phyloP scores from a whole-genome alignment of 805 yeast genomes.

The Sugiyamaella marilandica region DNA sequence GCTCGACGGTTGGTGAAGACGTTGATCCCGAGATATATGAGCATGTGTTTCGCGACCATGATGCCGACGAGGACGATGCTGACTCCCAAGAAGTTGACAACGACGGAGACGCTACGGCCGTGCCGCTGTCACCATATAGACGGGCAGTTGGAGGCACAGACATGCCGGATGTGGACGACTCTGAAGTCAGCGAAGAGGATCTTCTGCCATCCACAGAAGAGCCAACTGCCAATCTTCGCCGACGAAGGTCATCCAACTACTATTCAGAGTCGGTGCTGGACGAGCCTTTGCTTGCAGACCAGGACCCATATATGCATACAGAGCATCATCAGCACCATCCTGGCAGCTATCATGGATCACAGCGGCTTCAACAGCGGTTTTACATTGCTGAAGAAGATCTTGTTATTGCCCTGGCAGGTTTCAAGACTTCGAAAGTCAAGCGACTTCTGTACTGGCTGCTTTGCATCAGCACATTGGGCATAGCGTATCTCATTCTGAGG shows the following conservation, averaged over 20 bases:
- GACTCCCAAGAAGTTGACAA: background rate
- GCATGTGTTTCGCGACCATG: conserved; percentile 19
- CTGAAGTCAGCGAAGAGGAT: background rate
- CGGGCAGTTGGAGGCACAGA: conserved; percentile 1
- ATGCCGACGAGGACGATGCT: conserved; percentile 8
- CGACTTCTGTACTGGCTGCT: conserved; percentile 46
- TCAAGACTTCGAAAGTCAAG: conserved; percentile 48
- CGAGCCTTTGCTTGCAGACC: conserved; percentile 18
- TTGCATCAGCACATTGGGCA: conserved; percentile 60
- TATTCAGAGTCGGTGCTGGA: conserved; percentile 19
- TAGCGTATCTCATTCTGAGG: conserved; percentile 65
- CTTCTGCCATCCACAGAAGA: conserved; percentile 1
- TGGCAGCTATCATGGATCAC: conserved; percentile 16
- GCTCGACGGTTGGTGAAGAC: conserved; percentile 58
- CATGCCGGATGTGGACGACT: background rate
- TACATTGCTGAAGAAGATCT: conserved; percentile 95
- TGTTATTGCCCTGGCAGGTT: conserved; percentile 93
- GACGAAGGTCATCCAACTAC: conserved; percentile 17
- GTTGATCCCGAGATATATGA: conserved; percentile 31
- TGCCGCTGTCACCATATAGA: background rate
- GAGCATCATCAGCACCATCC: conserved; percentile 9
- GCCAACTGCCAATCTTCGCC: background rate
- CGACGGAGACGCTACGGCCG: background rate
- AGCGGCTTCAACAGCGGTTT: conserved; percentile 58
- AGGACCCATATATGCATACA: conserved; percentile 1